These are phyloP conservation scores for Arthrinium phaeospermum DNA, from an alignment of 2,329 filamentous ascomycete species.

Conservation along the genomic window DNA sequence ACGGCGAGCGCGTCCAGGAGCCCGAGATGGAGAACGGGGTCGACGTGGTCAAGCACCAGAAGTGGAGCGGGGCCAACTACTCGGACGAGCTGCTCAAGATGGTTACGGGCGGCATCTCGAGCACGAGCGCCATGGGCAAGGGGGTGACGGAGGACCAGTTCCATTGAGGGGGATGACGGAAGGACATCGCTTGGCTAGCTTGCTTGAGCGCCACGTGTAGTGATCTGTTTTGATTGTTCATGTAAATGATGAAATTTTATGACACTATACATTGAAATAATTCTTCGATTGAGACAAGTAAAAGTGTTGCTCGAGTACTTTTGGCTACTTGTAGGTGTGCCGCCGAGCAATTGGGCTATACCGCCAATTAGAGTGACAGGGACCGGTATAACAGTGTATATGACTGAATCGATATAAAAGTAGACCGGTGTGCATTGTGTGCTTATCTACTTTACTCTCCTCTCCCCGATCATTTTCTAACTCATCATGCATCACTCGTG, in stretches of 20 bases:
- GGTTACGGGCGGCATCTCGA: conserved; percentile 91
- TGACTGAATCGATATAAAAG: background rate
- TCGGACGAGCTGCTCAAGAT: conserved; percentile 96
- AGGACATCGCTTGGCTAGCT: too few relatives aligned
- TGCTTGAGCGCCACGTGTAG: background rate
- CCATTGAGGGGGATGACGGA: conserved; percentile 56
- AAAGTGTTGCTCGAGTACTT: too few relatives aligned
- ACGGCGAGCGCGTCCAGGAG: conserved; percentile 96
- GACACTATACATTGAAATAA: too few relatives aligned
- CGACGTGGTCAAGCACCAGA: conserved; percentile 98
- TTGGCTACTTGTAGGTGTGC: too few relatives aligned
- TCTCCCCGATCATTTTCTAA: too few relatives aligned
- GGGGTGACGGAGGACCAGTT: conserved; percentile 99
- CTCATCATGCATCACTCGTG: conserved; percentile 2
- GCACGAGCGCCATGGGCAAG: conserved; percentile 94
- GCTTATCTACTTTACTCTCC: background rate
- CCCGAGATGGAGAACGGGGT: conserved; percentile 91
- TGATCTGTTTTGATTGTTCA: too few relatives aligned
- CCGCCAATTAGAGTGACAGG: too few relatives aligned
- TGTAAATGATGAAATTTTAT: background rate
- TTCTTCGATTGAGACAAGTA: too few relatives aligned
- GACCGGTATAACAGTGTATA: too few relatives aligned
- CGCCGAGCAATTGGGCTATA: too few relatives aligned
- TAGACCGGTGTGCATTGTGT: too few relatives aligned
- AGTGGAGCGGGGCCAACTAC: conserved; percentile 96